Evolutionary conservation across 2,329 filamentous ascomycete genomes (phyloP), one percentile per base, ranked within the genome.

Genomic region (Mycosphaerelloides madeirae): DNA sequence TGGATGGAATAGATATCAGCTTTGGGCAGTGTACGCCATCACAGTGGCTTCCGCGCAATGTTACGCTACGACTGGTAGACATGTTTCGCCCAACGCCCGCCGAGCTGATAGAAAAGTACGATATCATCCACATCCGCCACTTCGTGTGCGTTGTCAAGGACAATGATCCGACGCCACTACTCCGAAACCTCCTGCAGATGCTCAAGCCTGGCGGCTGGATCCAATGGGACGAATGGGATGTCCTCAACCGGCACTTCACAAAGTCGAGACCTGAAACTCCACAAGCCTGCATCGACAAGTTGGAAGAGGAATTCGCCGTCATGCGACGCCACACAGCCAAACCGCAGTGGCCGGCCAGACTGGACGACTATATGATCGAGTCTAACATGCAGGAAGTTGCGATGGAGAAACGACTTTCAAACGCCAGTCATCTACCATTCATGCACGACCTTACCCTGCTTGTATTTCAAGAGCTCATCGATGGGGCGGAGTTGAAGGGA

Each of bases 1-100:
- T 60, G n/a, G 55, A 60, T 29, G 55, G 44, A 7, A 52, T 58
- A 36, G 58, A 58, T 38, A 55, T 59, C 28, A 52, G 49, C 16
- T 47, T 54, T 31, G 48, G 38, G 2, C 53, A 58, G 20, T 49
- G 34, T 15, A 54, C 58, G 3, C 44, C 50, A 6, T 25, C 36
- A 18, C 16, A 48, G 25, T 51, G 48, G 48, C 38, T 51, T 6
- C 48, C 48, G 15, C 19, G n/a, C 4, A 32, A 59, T 29, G 38
- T 57, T 13, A 43, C 43, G 5, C 43, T 59, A 6, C 31, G 46
- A 9, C 46, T 47, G 9, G 47, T 51, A 25, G 55, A 61, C 29
- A 36, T 57, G 6, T 49, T 54, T 25, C 35, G 39, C 1, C 46
- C 46, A 3, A 31, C 52, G 11, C 52, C 57, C 5, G 41, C 45